Percentiles rank a stretch among this genome's conserved stretches.
These are phyloP conservation scores for Epichloe scottii DNA, from an alignment of 2,329 filamentous ascomycete genomes.

Conservation along the genomic window DNA sequence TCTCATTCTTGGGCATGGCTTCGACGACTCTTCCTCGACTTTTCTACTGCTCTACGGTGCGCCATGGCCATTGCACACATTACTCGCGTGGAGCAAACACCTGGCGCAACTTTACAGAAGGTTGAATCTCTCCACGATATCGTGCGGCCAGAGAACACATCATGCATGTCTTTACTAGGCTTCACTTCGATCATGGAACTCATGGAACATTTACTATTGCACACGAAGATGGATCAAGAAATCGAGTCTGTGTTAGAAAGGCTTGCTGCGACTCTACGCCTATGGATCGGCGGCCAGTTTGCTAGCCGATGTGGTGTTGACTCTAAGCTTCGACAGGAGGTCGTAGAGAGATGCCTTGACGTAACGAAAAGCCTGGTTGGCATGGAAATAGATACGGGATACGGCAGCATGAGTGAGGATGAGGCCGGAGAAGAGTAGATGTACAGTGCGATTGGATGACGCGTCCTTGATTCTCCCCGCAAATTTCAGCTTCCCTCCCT, in stretches of 20 bases:
- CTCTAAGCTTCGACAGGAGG: constrained; percentile 35
- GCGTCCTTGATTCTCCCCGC: neutral
- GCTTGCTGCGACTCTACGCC: constrained; percentile 42
- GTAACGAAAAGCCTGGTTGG: constrained; percentile 45
- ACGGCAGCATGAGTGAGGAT: constrained; percentile 43
- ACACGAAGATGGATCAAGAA: constrained; percentile 33
- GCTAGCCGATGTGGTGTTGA: constrained; percentile 40
- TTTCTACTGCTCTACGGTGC: constrained; percentile 44
- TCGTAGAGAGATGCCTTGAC: constrained; percentile 42
- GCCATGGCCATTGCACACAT: constrained; percentile 50
- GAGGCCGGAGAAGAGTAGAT: constrained; percentile 18
- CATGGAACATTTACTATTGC: constrained; percentile 38
- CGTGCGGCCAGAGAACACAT: constrained; percentile 26
- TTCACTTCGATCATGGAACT: constrained; percentile 47
- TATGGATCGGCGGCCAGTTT: constrained; percentile 45
- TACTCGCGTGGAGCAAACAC: constrained; percentile 27
- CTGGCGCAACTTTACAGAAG: constrained; percentile 25
- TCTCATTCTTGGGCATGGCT: constrained; percentile 34
- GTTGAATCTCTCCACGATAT: constrained; percentile 38
- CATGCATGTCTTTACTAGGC: constrained; percentile 41
- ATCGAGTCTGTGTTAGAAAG: constrained; percentile 40
- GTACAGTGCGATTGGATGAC: neutral
- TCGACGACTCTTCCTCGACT: constrained; percentile 32
- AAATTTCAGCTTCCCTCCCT: neutral
- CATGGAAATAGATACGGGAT: constrained; percentile 48